Evolutionary conservation across 2,329 filamentous ascomycete species (phyloP), one percentile per base, ranked within the genome.

Genomic region (Tolypocladium ovalisporum): DNA sequence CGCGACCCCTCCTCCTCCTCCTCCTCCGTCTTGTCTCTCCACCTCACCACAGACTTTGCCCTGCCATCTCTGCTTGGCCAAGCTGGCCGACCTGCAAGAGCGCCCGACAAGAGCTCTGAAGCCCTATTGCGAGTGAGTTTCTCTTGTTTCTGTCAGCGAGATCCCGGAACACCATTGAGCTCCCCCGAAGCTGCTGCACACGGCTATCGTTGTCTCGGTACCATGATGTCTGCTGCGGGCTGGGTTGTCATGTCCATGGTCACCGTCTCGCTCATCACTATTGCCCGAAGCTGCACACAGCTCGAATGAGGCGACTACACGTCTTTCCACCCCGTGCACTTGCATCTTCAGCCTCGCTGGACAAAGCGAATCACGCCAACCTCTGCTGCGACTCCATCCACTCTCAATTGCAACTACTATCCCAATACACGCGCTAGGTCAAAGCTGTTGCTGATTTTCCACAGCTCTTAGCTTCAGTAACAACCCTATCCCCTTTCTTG

Each of bases 1-100:
- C 51, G 54, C 42, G 52, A 54, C 52, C 57, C 54, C 51, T 58
- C 51, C 27, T 53, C 35, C 13, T 40, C 35, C 13, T 40, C 56
- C 17, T 24, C 49, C 17, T 49, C 51, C 52, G 37, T 4, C 29
- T 36, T 37, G 47, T n/a, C 17, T 49, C 44, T 57, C 55, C 44
- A 37, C 51, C 36, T n/a, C 22, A n/a, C 8, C 12, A 34, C 34
- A n/a, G 13, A 40, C 29, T 35, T 27, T 27, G 27, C 19, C 53
- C 22, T 44, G 37, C 22, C 36, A 42, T 54, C 53, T 17, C 12
- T 22, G 53, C 37, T 44, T 54, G 37, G 53, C 53, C 39, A 9
- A 35, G 29, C 15, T 42, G 22, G 17, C 37, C 12, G 24, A 40
- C 19, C 22, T 44, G 36, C 13, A 17, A 56, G 29, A 58, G 53